These are phyloP conservation scores for Rhododendron griersonianum DNA, from an alignment of 148 eudicot species.

Conservation along the genomic window DNA sequence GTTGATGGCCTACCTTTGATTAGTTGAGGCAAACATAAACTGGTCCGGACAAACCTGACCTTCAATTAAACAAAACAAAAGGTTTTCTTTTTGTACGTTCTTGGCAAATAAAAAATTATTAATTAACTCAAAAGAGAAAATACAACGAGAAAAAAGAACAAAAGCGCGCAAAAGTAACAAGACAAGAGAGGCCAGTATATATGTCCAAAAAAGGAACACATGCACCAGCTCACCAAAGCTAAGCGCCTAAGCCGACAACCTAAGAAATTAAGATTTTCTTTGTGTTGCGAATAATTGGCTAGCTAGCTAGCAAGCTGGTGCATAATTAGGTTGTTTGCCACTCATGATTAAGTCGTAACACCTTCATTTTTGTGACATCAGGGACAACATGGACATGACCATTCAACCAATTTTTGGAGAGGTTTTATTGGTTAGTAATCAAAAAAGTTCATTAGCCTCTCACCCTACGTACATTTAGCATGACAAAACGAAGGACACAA, in stretches of 20 bases:
- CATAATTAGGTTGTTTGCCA: not conserved
- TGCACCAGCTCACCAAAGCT: too few relatives aligned
- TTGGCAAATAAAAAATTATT: too few relatives aligned
- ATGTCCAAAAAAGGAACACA: not conserved
- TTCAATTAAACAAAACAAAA: not conserved
- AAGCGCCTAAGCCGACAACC: too few relatives aligned
- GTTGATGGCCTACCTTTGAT: too few relatives aligned
- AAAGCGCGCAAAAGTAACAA: not conserved
- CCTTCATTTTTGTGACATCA: not conserved
- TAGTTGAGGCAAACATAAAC: not conserved
- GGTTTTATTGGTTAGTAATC: not conserved
- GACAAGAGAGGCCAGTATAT: too few relatives aligned
- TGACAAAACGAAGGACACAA: not conserved
- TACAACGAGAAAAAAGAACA: not conserved
- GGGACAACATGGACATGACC: not conserved
- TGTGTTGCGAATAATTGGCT: too few relatives aligned
- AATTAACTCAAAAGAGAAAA: not conserved
- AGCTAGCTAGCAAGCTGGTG: too few relatives aligned
- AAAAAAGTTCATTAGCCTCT: not conserved
- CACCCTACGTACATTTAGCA: not conserved
- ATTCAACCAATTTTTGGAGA: not conserved
- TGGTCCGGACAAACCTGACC: not conserved
- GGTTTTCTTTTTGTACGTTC: too few relatives aligned
- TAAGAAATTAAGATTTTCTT: too few relatives aligned
- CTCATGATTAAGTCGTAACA: not conserved